Evolutionary conservation across 441 rosid species (phyloP).

Genomic region (Geranium incanum): DNA sequence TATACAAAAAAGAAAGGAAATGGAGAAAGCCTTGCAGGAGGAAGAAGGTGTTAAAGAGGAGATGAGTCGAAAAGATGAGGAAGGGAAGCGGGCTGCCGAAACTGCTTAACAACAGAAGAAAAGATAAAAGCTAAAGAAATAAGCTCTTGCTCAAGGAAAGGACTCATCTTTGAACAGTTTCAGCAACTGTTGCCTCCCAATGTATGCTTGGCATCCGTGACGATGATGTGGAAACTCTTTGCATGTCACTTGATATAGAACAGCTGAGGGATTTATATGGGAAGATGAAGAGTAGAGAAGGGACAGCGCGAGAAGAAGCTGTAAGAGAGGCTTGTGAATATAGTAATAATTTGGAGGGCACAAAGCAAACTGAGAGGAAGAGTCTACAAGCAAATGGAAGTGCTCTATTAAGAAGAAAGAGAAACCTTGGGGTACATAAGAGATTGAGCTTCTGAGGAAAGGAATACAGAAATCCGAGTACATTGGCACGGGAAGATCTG

Average conservation of each 20-base stretch:
- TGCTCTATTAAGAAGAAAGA: slow-evolving; percentile 45
- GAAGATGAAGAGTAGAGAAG: slow-evolving; percentile 56
- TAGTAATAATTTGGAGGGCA: slow-evolving; percentile 30
- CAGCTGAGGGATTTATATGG: slow-evolving; percentile 63
- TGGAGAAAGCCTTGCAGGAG: slow-evolving; percentile 77
- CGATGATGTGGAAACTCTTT: slow-evolving; percentile 73
- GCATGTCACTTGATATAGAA: slow-evolving; percentile 57
- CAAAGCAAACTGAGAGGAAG: slow-evolving; percentile 37
- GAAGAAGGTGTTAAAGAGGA: slow-evolving; percentile 88
- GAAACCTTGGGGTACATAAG: slow-evolving; percentile 84
- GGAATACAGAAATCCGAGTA: slow-evolving; percentile 84
- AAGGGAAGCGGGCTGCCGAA: slow-evolving; percentile 72
- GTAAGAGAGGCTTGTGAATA: slow-evolving; percentile 44
- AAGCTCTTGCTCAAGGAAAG: slow-evolving; percentile 85
- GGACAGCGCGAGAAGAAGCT: slow-evolving; percentile 45
- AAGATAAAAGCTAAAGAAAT: slow-evolving; percentile 70
- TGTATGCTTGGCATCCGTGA: slow-evolving; percentile 49
- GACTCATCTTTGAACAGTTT: slow-evolving; percentile 70
- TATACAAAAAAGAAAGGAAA: slow-evolving; percentile 3
- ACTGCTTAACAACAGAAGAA: slow-evolving; percentile 73
- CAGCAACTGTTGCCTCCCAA: slow-evolving; percentile 50
- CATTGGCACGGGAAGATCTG: slow-evolving; percentile 83
- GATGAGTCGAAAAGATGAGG: slow-evolving; percentile 64
- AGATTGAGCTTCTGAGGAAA: slow-evolving; percentile 84
- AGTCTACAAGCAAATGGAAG: slow-evolving; percentile 42